Conservation (phyloP, 2,329 filamentous ascomycete species). For the Aaosphaeria arxii region DNA sequence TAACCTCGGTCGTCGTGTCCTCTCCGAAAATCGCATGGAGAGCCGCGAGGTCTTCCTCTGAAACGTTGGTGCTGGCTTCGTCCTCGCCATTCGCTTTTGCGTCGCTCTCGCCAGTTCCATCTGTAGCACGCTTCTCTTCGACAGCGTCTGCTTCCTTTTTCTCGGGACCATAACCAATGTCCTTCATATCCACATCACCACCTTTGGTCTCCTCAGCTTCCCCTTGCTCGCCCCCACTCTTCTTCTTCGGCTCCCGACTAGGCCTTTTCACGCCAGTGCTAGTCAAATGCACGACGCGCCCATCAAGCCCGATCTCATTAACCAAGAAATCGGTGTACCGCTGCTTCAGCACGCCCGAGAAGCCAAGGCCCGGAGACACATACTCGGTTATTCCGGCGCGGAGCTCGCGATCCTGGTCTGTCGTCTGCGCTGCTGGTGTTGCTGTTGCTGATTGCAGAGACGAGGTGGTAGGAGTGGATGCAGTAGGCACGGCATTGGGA, state of each 20-base stretch:
- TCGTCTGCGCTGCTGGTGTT: constrained; percentile 7
- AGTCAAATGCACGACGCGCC: constrained; percentile 69
- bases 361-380: constrained; percentile 57
- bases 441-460: constrained; percentile 6
- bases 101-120: not conserved
- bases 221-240: constrained; percentile 4
- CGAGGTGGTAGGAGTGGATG: constrained; percentile 5
- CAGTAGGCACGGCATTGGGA: constrained; percentile 3
- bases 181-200: constrained; percentile 15
- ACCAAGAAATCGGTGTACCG: constrained; percentile 89
- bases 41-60: constrained; percentile 35
- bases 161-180: constrained; percentile 12
- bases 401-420: constrained; percentile 35
- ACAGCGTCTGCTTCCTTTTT: constrained; percentile 12
- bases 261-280: constrained; percentile 33
- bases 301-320: constrained; percentile 78
- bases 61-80: constrained; percentile 19
- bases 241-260: not conserved
- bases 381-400: constrained; percentile 62
- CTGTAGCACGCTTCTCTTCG: constrained; percentile 15
- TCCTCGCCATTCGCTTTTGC: not conserved
- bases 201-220: constrained; percentile 12
- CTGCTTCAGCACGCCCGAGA: constrained; percentile 66
- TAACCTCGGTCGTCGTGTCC: constrained; percentile 48
- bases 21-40: constrained; percentile 52